A percentile compares a stretch with the other conserved stretches of the same genome.
These are phyloP conservation scores for Westerdykella sp. DNA, from an alignment of 2,329 filamentous ascomycete species.

Conservation along the genomic window DNA sequence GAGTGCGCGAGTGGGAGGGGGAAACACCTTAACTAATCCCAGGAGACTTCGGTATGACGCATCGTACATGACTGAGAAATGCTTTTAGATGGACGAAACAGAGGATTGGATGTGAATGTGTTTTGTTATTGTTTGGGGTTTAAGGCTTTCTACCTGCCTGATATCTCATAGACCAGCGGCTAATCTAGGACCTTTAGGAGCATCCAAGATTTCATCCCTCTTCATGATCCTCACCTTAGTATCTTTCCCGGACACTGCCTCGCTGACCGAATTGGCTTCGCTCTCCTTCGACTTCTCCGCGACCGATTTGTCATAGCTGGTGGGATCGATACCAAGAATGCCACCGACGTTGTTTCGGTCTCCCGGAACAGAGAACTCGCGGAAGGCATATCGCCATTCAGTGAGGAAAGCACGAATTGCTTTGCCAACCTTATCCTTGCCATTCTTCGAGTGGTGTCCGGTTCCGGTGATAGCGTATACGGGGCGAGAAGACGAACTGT, in stretches of 20 bases:
- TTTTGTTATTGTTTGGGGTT: not conserved
- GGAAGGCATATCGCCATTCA: constrained; percentile 92
- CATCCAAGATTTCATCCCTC: constrained; percentile 33
- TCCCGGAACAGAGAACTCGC: constrained; percentile 94
- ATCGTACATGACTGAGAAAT: no score
- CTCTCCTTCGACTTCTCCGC: constrained; percentile 32
- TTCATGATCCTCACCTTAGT: constrained; percentile 35
- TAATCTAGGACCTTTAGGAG: constrained; percentile 33
- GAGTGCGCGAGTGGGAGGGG: no score
- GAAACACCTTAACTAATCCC: no score
- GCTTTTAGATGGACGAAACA: no score
- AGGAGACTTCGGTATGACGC: no score
- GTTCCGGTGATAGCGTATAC: constrained; percentile 96
- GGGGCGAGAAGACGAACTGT: constrained; percentile 63
- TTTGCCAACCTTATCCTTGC: constrained; percentile 97
- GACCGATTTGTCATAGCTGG: constrained; percentile 49
- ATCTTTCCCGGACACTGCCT: constrained; percentile 26
- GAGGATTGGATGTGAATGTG: no score
- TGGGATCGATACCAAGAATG: constrained; percentile 58
- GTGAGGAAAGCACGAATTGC: constrained; percentile 85
- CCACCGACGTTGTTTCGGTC: constrained; percentile 76
- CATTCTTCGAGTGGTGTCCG: constrained; percentile 95
- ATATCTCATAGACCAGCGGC: constrained; percentile 14
- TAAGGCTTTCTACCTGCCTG: constrained; percentile 18
- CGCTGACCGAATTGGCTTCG: constrained; percentile 15